Base-by-base conservation (phyloP, 495 filamentous ascomycete species). In the Hypomontagnella submonticulosa region DNA sequence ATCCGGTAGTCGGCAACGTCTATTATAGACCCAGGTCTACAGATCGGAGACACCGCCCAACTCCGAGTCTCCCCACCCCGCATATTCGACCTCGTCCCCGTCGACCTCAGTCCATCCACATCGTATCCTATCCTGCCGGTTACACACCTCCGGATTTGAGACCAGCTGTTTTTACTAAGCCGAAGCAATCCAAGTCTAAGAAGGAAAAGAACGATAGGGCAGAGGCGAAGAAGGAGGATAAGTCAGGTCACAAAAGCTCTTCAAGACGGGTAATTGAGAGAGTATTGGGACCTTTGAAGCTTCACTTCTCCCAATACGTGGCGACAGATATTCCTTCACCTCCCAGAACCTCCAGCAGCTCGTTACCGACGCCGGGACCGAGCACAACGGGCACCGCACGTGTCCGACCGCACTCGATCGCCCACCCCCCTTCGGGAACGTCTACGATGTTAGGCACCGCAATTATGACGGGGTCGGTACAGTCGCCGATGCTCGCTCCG, bases 31-130 rank as follows among this genome's bases (percentile, higher is more conserved):
- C 79, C 15, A 58, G 69, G 41, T 66, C 70, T 11, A 36, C 58
- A 55, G 74, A 76, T 32, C 71, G 70, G 46, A 71, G 74, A 38
- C 63, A 70, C 63, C 74, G 74, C 46, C 33, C 51, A 34, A 49
- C 49, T n/a, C 67, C 76, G 32, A 63, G 55, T 13, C 76, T 81
- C 52, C 83, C 83, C 23, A 73, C 71, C 19, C 80, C 83, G 43
- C 75, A 80, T 36, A 85, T 82, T 54, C 76, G 77, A 61, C 79
- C 84, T 43, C 80, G 83, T 54, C 75, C 75, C 16, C 80, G 82
- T 56, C 75, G 84, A 18, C 83, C 79, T 41, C 82, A 85, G 59
- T 80, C 81, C 11, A 85, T 86, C 53, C 82, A 85, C 67, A 84
- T 86, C 66, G 72, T 83, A 38, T 82, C 82, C 18, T 80, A 84